phyloP scores from a whole-genome alignment of 257 asterid genomes.

The Petunia axillaris region DNA sequence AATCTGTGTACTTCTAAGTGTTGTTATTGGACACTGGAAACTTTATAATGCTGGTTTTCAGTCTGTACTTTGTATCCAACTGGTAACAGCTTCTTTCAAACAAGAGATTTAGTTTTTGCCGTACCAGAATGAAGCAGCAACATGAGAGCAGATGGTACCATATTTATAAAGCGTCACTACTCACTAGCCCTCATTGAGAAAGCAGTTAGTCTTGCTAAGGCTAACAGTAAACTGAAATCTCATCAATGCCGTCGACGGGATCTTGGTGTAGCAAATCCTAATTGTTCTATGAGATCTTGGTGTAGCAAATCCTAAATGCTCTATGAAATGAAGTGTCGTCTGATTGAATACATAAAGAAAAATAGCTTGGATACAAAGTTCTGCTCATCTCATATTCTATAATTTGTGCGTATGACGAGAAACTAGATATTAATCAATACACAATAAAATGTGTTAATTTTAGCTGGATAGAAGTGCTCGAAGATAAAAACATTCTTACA shows the following conservation, averaged over 20 bases:
- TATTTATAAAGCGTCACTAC: too few relatives aligned
- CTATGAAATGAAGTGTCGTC: neutral
- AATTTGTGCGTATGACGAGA: too few relatives aligned
- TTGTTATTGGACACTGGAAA: neutral
- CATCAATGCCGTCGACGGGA: neutral
- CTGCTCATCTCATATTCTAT: neutral
- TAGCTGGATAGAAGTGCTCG: too few relatives aligned
- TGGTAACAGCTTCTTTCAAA: constrained; percentile 6
- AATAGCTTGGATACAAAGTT: neutral
- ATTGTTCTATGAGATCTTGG: neutral
- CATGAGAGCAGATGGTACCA: neutral
- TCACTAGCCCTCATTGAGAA: neutral
- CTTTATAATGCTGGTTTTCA: too few relatives aligned
- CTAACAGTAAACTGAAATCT: neutral
- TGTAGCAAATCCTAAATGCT: neutral
- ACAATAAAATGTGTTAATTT: too few relatives aligned
- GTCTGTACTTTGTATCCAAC: neutral
- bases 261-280: neutral
- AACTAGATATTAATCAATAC: too few relatives aligned
- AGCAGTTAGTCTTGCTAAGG: neutral
- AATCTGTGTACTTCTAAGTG: neutral
- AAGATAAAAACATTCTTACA: too few relatives aligned
- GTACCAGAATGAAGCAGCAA: neutral
- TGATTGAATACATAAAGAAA: neutral
- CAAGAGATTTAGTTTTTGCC: neutral